Conservation (phyloP, 2,329 filamentous ascomycete genomes). For the Microdochium bolleyi region DNA sequence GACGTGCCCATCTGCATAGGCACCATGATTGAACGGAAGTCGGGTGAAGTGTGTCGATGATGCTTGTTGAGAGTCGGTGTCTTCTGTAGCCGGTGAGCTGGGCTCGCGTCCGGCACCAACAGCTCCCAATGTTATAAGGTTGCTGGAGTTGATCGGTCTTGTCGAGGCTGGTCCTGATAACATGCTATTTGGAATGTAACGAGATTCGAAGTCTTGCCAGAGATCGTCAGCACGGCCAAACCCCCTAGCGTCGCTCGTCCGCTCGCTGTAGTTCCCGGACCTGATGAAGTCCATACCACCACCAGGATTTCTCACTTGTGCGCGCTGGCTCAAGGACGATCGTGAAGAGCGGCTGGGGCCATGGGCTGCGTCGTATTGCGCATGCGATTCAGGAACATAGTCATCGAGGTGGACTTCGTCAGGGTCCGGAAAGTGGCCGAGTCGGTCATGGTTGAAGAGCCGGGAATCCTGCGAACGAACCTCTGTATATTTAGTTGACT, state of each 20-base stretch:
- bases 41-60: not conserved
- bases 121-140: constrained; percentile 27
- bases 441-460: constrained; percentile 19
- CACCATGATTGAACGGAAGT: not conserved
- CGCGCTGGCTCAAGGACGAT: constrained; percentile 18
- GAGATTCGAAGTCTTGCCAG: constrained; percentile 7
- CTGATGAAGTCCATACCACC: constrained; percentile 23
- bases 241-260: constrained; percentile 18
- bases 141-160: constrained; percentile 36
- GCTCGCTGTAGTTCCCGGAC: constrained; percentile 24
- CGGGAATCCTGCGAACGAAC: constrained; percentile 56
- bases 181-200: constrained; percentile 18
- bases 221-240: constrained; percentile 12
- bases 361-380: constrained; percentile 11
- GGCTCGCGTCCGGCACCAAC: constrained; percentile 3
- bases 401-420: constrained; percentile 53
- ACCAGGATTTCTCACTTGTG: constrained; percentile 10
- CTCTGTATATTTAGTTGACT: constrained; percentile 31
- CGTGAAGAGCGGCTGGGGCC: constrained; percentile 8
- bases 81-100: not conserved
- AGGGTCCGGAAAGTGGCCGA: constrained; percentile 42
- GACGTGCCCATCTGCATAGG: constrained; percentile 5
- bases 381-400: constrained; percentile 30
- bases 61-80: not conserved
- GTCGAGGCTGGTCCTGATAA: constrained; percentile 25